Base-by-base conservation (phyloP, 192 early-diverging fungal genomes). In the Diversispora eburnea region DNA sequence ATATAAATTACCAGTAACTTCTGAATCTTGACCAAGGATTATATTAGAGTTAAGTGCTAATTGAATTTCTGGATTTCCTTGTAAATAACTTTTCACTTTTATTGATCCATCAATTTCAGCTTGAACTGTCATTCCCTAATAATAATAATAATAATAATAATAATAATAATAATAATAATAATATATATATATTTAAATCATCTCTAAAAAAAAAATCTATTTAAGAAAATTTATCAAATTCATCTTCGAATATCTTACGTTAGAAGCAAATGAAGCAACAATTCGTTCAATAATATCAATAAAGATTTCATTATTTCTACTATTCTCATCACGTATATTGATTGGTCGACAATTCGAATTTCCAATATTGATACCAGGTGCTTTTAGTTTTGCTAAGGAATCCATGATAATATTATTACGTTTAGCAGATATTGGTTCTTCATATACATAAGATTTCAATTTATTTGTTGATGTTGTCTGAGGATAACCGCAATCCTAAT, bases 81-180 rank as follows among this genome's bases (percentile, higher is more conserved):
- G 45, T 33, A 72, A 46, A 51, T 62, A 72, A 72, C 46, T 61
- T 42, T 61, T 72, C 9, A 72, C 15, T 49, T 72, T 41, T 22
- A 72, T 72, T 49, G 42, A 43, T 47, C 70, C 70, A 61, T 58
- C 13, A 7, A 72, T 72, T 46, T 72, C 70, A 13, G 70, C n/a
- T 15, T 33, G 56, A 15, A 47, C 46, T 72, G 70, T 72, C 70
- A 72, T 72, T 61, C 70, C 70, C 70, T 72, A 61, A 48, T 58
- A 46, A 33, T 33, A 33, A 33, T 33, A 33, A 33, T 33, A 33
- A 33, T 2, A 33, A 33, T 33, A 33, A 33, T 33, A 33, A 2
- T 33, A 33, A 33, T 33, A 33, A 33, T 33, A 33, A 33, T 33
- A 33, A 33, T 33, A 33, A 33, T 33, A 33, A 33, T 33, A 33